These are phyloP conservation scores for Scenedesmus sp. DNA, from an alignment of 163 green algal species.

Conservation along the genomic window DNA sequence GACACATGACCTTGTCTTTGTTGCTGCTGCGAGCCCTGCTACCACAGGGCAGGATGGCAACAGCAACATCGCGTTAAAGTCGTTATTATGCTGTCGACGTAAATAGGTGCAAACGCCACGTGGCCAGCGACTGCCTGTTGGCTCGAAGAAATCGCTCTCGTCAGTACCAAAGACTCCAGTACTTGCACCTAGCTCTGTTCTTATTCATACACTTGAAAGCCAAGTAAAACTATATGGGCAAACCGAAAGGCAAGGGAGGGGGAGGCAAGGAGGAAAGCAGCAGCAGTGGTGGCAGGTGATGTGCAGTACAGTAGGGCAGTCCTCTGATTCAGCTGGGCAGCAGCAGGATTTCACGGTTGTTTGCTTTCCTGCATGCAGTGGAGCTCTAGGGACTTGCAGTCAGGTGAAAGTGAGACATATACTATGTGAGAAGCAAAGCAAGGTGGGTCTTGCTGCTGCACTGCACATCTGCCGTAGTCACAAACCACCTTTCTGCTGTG, in stretches of 20 bases:
- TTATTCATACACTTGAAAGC: not conserved
- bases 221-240: not conserved
- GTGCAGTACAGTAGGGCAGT: not conserved
- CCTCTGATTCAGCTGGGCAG: not conserved
- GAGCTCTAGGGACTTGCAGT: constrained; percentile 34
- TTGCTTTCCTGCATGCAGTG: not conserved
- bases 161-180: not conserved
- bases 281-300: constrained; percentile 17
- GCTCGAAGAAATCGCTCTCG: too few species aligned
- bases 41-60: too few species aligned
- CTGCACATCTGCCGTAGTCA: not conserved
- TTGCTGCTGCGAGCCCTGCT: too few species aligned
- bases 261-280: not conserved
- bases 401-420: constrained; percentile 68
- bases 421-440: constrained; percentile 69
- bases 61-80: too few species aligned
- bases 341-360: not conserved
- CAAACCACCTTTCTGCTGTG: not conserved
- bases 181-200: not conserved
- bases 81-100: too few species aligned
- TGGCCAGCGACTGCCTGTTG: too few species aligned
- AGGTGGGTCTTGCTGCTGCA: constrained; percentile 42
- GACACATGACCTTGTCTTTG: too few species aligned
- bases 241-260: not conserved
- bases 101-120: too few species aligned